Evolutionary conservation across 2,329 filamentous ascomycete genomes (phyloP).

Genomic region (Coniochaeta prunicola): DNA sequence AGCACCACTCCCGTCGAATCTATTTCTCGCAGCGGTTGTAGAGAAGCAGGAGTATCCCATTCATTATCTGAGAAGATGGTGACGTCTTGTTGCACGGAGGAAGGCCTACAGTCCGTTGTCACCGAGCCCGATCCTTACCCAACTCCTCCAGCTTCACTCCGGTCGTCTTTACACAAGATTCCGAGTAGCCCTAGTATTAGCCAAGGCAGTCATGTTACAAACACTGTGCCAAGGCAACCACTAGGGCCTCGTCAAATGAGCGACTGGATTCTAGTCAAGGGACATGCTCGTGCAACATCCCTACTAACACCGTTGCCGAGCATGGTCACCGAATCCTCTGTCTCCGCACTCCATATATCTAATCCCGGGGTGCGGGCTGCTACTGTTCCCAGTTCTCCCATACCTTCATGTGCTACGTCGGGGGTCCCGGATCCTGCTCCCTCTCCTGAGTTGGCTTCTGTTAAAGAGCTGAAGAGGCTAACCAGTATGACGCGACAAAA

Average conservation of each 20-base stretch:
- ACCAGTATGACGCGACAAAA: slow-evolving; percentile 74
- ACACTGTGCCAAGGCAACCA: slow-evolving; percentile 24
- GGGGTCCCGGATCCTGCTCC: slow-evolving; percentile 27
- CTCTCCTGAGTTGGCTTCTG: slow-evolving; percentile 51
- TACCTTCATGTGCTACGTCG: slow-evolving; percentile 29
- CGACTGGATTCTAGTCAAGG: slow-evolving; percentile 33
- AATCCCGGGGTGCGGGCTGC: slow-evolving; percentile 53
- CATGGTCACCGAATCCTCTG: slow-evolving; percentile 54
- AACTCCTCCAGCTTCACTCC: slow-evolving; percentile 49
- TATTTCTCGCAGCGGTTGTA: slow-evolving; percentile 11
- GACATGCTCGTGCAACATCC: slow-evolving; percentile 35
- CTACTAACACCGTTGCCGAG: slow-evolving; percentile 54
- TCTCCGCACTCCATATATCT: slow-evolving; percentile 62
- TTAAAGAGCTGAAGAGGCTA: slow-evolving; percentile 76
- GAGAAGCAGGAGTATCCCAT: slow-evolving; percentile 18
- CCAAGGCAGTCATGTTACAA: slow-evolving; percentile 23
- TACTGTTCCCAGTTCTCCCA: slow-evolving; percentile 45
- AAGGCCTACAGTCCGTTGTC: neutral
- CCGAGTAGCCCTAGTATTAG: slow-evolving; percentile 32
- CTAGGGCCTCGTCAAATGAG: slow-evolving; percentile 32
- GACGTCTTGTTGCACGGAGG: slow-evolving; percentile 15
- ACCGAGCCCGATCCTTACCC: slow-evolving; percentile 39
- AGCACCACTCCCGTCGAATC: slow-evolving; percentile 13
- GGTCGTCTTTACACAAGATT: slow-evolving; percentile 36
- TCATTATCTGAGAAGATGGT: slow-evolving; percentile 31